Conservation (phyloP, 2,329 filamentous ascomycete species). For the Sphaerulina populicola region DNA sequence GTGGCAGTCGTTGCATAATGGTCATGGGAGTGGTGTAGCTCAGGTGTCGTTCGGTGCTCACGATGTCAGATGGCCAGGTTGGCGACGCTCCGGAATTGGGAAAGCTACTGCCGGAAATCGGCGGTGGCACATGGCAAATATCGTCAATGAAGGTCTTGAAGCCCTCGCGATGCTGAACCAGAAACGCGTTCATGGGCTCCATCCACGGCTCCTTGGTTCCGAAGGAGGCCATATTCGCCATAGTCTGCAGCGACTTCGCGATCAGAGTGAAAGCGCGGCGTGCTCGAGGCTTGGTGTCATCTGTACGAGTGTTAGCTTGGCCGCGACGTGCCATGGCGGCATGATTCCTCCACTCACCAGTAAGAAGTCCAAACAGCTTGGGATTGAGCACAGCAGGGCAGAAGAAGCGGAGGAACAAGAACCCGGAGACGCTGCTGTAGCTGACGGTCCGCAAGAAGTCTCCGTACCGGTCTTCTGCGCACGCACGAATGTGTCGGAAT, state of each 20-base stretch:
- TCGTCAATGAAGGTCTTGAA: conserved; percentile 83
- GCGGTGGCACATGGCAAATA: conserved; percentile 72
- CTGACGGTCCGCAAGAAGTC: conserved; percentile 82
- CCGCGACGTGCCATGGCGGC: background rate
- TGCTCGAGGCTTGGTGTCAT: conserved; percentile 73
- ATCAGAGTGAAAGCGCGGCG: conserved; percentile 86
- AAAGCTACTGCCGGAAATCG: conserved; percentile 47
- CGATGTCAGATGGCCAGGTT: conserved; percentile 23
- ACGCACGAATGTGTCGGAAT: conserved; percentile 82
- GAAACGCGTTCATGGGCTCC: conserved; percentile 93
- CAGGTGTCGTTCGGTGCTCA: conserved; percentile 29
- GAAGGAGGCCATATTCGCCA: conserved; percentile 84
- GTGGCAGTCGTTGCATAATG: conserved; percentile 73
- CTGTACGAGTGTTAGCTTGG: conserved; percentile 37
- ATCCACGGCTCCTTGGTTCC: conserved; percentile 97
- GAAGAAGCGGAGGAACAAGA: conserved; percentile 89
- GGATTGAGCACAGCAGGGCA: conserved; percentile 94
- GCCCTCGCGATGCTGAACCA: conserved; percentile 63
- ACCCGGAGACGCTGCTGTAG: conserved; percentile 91
- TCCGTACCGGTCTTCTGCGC: conserved; percentile 88
- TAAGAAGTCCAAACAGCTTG: conserved; percentile 80
- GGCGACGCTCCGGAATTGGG: conserved; percentile 20
- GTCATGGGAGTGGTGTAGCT: conserved; percentile 82
- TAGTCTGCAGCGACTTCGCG: conserved; percentile 81
- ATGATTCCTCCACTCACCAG: conserved; percentile 42